Conservation (phyloP, 495 filamentous ascomycete species). For the Penicillium ochrochloron region DNA sequence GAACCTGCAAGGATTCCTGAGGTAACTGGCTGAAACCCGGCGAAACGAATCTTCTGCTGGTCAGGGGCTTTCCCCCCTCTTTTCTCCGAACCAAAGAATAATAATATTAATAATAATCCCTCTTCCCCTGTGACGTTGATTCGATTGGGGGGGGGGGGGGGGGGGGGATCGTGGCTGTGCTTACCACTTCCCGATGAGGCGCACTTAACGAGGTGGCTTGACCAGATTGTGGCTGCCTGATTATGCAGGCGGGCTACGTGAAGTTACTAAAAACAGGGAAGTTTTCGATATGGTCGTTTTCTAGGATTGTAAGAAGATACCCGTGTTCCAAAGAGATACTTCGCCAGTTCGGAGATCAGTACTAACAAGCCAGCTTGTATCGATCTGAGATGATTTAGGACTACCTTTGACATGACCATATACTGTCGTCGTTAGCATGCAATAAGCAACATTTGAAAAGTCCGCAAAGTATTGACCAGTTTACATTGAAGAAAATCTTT, state of each 20-base stretch:
- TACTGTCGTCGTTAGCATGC: no score
- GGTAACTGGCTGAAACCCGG: not conserved
- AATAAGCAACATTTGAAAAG: not conserved
- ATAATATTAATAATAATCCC: no score
- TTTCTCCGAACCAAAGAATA: not conserved
- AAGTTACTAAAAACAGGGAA: no score
- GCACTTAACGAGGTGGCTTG: not conserved
- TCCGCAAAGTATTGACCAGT: no score
- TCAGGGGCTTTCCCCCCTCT: not conserved
- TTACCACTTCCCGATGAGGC: not conserved
- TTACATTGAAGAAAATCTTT: not conserved
- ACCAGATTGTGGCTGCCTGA: not conserved
- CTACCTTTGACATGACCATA: no score
- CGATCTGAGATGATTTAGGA: no score
- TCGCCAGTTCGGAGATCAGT: no score
- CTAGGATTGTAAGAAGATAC: no score
- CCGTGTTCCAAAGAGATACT: no score
- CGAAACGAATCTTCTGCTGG: not conserved
- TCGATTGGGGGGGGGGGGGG: not conserved
- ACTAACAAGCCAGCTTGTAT: no score
- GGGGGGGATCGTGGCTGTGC: not conserved
- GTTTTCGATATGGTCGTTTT: no score
- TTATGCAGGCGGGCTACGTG: not conserved
- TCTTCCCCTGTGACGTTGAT: not conserved
- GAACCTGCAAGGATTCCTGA: not conserved